phyloP scores from a whole-genome alignment of 2,329 filamentous ascomycete genomes.

The Monilinia vaccinii-corymbosi region DNA sequence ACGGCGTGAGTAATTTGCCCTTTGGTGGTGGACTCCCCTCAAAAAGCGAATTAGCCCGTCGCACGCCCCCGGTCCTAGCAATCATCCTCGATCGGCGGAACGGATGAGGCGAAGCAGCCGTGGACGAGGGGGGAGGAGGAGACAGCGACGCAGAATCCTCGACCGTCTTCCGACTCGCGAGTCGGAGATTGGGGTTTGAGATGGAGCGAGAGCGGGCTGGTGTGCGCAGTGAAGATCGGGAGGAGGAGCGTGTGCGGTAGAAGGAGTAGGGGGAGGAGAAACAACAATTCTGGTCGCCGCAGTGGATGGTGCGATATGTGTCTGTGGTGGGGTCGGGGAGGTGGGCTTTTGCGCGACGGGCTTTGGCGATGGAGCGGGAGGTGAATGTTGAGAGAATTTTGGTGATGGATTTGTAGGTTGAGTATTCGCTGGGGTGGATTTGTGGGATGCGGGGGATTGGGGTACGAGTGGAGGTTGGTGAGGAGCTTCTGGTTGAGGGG shows the following conservation, averaged over 20 bases:
- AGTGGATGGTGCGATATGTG: constrained; percentile 5
- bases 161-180: neutral
- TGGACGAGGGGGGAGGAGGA: neutral
- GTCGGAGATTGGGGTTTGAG: neutral
- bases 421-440: neutral
- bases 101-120: neutral
- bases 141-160: too few relatives aligned
- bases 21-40: neutral
- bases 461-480: neutral
- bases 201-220: neutral
- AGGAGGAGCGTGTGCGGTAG: neutral
- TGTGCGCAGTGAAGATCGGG: neutral
- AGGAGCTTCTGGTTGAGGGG: neutral
- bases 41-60: neutral
- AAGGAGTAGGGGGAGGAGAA: neutral
- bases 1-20: neutral
- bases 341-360: neutral
- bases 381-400: neutral
- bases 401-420: neutral
- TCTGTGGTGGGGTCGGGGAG: neutral
- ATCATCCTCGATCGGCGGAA: neutral
- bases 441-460: neutral
- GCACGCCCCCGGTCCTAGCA: neutral
- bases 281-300: constrained; percentile 4
- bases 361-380: neutral